A percentile compares a stretch with the other conserved stretches of the same genome.
Evolutionary conservation across 1,139 yeast species (phyloP).

Genomic region (Yamadazyma taylorii): DNA sequence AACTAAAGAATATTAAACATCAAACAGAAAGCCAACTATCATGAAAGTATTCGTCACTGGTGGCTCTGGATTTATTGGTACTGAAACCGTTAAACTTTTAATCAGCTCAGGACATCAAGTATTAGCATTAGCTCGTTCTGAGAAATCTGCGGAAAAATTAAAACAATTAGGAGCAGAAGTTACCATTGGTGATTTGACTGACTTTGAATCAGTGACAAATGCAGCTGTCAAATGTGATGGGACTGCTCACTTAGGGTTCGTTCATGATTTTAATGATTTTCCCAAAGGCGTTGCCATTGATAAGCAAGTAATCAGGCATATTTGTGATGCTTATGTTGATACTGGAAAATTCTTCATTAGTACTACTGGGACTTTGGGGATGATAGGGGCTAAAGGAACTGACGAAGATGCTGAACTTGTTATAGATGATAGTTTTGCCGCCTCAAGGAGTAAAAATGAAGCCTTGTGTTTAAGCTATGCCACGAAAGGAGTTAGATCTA

Average conservation of each 20-base stretch:
- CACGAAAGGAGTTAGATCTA: conserved; percentile 20
- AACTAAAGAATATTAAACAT: too few species aligned
- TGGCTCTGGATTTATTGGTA: conserved; percentile 42
- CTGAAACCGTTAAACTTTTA: conserved; percentile 25
- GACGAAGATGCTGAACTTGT: too few species aligned
- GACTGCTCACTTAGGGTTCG: conserved; percentile 30
- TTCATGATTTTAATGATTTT: conserved; percentile 21
- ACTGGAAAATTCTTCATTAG: conserved; percentile 20
- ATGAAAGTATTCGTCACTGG: conserved; percentile 36
- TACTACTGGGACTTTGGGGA: conserved; percentile 16
- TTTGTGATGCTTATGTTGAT: conserved; percentile 22
- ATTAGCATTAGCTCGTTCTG: conserved; percentile 37
- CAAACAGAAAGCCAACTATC: too few species aligned
- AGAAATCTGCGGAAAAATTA: conserved; percentile 31
- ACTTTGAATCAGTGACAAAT: conserved; percentile 21
- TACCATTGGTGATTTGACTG: conserved; percentile 23
- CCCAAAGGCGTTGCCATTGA: conserved; percentile 17
- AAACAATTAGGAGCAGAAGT: conserved; percentile 18
- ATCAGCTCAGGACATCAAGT: conserved; percentile 29
- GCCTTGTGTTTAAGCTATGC: conserved; percentile 8
- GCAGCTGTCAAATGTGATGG: conserved; percentile 29
- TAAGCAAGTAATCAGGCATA: conserved; percentile 17
- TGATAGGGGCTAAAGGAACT: background rate
- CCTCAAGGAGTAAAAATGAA: conserved; percentile 7
- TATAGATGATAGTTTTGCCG: too few species aligned